These are phyloP conservation scores for Arthrobotrys megalospora DNA, from an alignment of 2,329 filamentous ascomycete species.

Conservation along the genomic window DNA sequence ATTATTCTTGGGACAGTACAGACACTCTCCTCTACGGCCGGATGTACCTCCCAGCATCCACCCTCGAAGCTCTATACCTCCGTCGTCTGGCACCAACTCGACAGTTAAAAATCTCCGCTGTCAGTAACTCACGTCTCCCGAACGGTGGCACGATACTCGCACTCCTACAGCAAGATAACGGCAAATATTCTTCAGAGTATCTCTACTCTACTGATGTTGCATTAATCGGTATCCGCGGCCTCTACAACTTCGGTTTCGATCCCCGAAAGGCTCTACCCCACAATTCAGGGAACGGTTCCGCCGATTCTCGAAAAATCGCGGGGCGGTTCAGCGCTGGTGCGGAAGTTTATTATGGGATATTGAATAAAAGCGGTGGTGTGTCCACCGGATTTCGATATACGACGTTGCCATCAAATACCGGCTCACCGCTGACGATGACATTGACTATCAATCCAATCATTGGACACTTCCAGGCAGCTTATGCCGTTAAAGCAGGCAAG, in stretches of 20 bases:
- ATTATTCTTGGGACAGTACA: constrained; percentile 52
- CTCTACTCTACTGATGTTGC: constrained; percentile 94
- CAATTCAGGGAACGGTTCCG: constrained; percentile 65
- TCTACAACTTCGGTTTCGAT: constrained; percentile 94
- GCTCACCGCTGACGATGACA: constrained; percentile 93
- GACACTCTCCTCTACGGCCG: constrained; percentile 81
- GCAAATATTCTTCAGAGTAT: constrained; percentile 89
- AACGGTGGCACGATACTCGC: constrained; percentile 79
- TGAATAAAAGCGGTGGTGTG: constrained; percentile 94
- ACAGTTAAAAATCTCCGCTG: constrained; percentile 84
- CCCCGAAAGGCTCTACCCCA: constrained; percentile 67
- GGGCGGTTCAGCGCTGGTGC: constrained; percentile 91
- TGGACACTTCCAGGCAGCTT: constrained; percentile 91
- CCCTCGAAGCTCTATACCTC: constrained; percentile 87
- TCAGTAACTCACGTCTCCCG: constrained; percentile 79
- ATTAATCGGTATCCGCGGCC: constrained; percentile 84
- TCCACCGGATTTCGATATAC: constrained; percentile 91
- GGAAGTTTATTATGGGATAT: constrained; percentile 93
- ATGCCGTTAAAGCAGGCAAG: constrained; percentile 87
- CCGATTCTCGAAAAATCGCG: constrained; percentile 74
- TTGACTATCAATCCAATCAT: constrained; percentile 94
- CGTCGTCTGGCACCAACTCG: constrained; percentile 82
- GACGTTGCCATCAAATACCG: constrained; percentile 83
- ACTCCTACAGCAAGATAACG: constrained; percentile 83
- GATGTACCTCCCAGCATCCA: constrained; percentile 85